Evolutionary conservation across 805 yeast genomes (phyloP), one percentile per base, ranked within the genome.

Genomic region (Ogataea minuta): DNA sequence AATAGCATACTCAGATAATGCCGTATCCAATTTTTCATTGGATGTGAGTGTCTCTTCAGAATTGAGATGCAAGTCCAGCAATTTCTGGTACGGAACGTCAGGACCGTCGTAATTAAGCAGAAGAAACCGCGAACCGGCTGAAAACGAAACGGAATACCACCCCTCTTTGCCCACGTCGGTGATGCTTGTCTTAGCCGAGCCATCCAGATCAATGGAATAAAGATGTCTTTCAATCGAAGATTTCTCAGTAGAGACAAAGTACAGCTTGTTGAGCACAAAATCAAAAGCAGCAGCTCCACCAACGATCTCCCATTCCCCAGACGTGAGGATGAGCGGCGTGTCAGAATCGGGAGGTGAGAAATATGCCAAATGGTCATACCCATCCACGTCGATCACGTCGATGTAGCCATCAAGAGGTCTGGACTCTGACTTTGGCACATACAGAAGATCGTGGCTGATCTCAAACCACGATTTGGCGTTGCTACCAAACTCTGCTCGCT

Each of bases 301-400:
- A 19, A 76, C 84, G n/a, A 93, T 95, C 60, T 93, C 99, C 95
- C 96, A 93, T 1, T 73, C 63, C 6, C 99, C 99, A 3, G 62
- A 42, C 1, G 93, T 85, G 32, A 95, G 71, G 15, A 83, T 58
- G 2, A 52, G 53, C 3, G 87, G 87, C 11, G 63, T 60, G 0
- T 77, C 46, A 4, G 81, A 59, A 17, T 72, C 68, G 2, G 88
- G 77, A 4, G 95, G 93, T 2, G 85, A 68, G 57, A 79, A 93
- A 60, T 84, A 90, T 0, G 89, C 98, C 46, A 93, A 67, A 60
- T 93, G 99, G 46, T 72, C 72, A 59, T 71, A 77, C 0, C 81
- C 81, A 44, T 76, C 70, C 17, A 76, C 67, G 4, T 79, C 79
- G 12, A 82, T 66, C 2, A 90, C 73, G 59, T 93, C 99, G 42